Evolutionary conservation across 2,329 filamentous ascomycete species (phyloP).

Genomic region (Stachybotrys echinatus): DNA sequence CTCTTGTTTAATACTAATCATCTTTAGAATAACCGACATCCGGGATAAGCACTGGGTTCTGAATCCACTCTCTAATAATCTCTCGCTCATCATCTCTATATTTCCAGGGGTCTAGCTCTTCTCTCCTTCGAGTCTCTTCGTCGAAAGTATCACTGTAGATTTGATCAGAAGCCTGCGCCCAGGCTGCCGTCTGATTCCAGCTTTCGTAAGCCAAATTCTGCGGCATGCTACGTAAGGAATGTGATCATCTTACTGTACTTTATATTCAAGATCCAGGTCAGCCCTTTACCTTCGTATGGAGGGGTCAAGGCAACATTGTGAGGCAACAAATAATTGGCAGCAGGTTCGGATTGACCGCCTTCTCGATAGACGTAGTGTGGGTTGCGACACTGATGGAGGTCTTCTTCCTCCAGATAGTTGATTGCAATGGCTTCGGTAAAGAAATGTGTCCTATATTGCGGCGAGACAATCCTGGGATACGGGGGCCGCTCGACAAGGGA

Average conservation of each 20-base stretch:
- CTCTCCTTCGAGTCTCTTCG: background rate
- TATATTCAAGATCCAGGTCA: background rate
- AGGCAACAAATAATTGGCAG: background rate
- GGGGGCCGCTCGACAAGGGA: background rate
- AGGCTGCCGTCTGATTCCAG: background rate
- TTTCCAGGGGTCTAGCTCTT: background rate
- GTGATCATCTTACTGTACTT: background rate
- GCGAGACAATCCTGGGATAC: background rate
- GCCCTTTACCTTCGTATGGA: background rate
- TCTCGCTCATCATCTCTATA: background rate
- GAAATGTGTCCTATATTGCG: background rate
- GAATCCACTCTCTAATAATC: background rate
- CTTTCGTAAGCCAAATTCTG: background rate
- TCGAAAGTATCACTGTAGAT: background rate
- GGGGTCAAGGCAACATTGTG: background rate
- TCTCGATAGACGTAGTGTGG: background rate
- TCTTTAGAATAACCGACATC: background rate
- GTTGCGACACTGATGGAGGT: background rate
- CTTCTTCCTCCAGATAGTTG: background rate
- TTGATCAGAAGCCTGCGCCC: background rate
- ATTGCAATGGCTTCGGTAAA: background rate
- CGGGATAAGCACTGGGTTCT: background rate
- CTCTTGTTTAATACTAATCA: background rate
- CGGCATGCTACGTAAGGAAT: background rate
- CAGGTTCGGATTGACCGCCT: background rate